Base-by-base conservation (phyloP, 1,284 basidiomycete genomes). In the Puccinia triticina region DNA sequence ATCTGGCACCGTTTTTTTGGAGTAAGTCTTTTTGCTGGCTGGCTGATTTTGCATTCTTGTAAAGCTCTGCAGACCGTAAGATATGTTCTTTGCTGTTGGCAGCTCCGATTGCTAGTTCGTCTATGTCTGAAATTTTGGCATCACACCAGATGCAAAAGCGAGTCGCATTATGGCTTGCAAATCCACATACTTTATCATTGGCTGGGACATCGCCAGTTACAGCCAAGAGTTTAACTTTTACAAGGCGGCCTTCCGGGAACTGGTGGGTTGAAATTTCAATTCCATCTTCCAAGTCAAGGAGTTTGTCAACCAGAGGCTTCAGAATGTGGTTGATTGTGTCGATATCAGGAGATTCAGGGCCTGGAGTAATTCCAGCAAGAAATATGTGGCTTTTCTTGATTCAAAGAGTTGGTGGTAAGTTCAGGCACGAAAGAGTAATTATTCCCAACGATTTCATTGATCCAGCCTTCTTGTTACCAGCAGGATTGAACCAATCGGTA, bases 321-420 rank as follows among this genome's bases (percentile, higher is more conserved):
- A 77, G 37, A 4, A 77, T 43, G 61, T 77, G 59, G 26, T 37
- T 23, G 18, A 77, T 77, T 1, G 75, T 66, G 12, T 32, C 4
- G 1, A 43, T 5, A 66, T 77, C 21, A 16, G 57, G 75, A 26
- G 57, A n/a, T 32, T 77, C 61, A 26, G 59, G 75, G 23, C 75
- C 74, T 40, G 55, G 16, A 32, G 32, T 61, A 34, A 77, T 77
- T 32, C 53, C 55, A 61, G 74, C 50, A 77, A 77, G 34, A 61
- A 37, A 77, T 5, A 64, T 16, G 18, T 64, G 26, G 34, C 59
- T 64, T 37, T 67, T 67, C 64, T 67, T 67, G 64, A 67, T 67
- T 37, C n/a, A n/a, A 37, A 67, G 21, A 67, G 7, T 43, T 16
- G 64, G 32, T 37, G 32, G 75, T 34, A 64, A 59, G 14, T 77